Evolutionary conservation across 164 flowering plant genomes (phyloP), one percentile per base, ranked within the genome.

Genomic region (Hamamelis virginiana): DNA sequence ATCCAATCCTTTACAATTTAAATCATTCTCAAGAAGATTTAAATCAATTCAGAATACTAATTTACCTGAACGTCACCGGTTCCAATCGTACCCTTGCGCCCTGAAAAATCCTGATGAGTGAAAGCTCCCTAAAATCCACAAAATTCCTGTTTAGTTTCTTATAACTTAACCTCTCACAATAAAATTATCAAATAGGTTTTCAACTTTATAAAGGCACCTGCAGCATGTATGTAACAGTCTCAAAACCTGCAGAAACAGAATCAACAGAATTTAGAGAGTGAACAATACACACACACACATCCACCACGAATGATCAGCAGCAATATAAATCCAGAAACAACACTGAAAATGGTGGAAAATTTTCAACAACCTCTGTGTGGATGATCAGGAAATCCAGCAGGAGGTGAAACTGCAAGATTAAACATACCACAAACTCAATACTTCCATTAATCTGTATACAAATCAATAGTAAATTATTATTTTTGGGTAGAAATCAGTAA

Each of bases 331-430:
- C 11, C 12, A n/a, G 12, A 22, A 33, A 27, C 12, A n/a, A 47
- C 23, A 60, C 14, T 45, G 21, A 48, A 51, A 53, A 2, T 6
- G 43, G 15, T 14, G 26, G 38, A 21, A 14, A 43, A 6, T n/a
- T 21, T 18, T 55, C 33, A 57, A 66, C 56, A 68, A 92, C 98
- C 97, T 90, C 96, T 84, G 73, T 94, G 98, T 4, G 97, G 97
- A 80, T 94, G 98, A 69, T 91, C 98, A 38, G 96, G 96, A 74
- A 91, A 91, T 66, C 98, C 98, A 80, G 95, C 92, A 15, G 98
- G 98, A 46, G 93, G 82, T 28, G 94, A 66, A 53, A 91, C 98
- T 94, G 89, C 78, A 85, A 75, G 23, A 64, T 10, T 9, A 62
- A 27, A 28, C 26, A 45, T 25, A 45, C 12, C 66, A 67, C 46